These are phyloP conservation scores for Botrytis fragariae DNA, from an alignment of 2,329 filamentous ascomycete species.

Conservation along the genomic window DNA sequence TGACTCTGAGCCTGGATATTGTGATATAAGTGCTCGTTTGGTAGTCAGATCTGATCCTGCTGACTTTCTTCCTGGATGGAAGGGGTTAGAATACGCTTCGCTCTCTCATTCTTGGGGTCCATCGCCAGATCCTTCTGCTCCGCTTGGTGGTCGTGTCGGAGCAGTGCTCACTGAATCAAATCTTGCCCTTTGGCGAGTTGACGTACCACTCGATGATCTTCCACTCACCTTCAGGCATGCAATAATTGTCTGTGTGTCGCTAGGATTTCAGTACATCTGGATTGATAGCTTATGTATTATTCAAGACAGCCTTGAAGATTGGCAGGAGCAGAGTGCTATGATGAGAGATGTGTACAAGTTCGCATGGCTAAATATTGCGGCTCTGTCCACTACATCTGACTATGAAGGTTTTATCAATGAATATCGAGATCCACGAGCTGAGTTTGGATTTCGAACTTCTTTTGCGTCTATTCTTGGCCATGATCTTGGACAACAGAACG, in stretches of 20 bases:
- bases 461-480: not conserved
- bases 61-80: not conserved
- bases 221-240: constrained; percentile 3
- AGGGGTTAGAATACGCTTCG: not conserved
- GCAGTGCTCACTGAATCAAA: not conserved
- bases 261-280: constrained; percentile 1
- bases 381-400: not conserved
- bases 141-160: not conserved
- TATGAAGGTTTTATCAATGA: not conserved
- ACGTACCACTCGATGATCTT: not conserved
- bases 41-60: not conserved
- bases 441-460: not conserved
- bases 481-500: not conserved
- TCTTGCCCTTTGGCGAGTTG: not conserved
- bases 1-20: not conserved
- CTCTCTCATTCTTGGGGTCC: constrained; percentile 3
- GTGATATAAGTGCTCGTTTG: not conserved
- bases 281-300: constrained; percentile 3
- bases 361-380: not conserved
- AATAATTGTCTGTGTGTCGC: not conserved
- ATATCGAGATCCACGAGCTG: not conserved
- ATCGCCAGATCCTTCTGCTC: not conserved
- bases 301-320: constrained; percentile 22
- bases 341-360: constrained; percentile 26
- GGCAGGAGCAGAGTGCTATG: constrained; percentile 21